phyloP scores from a whole-genome alignment of 1,284 basidiomycete genomes.

The Inonotus obliquus region DNA sequence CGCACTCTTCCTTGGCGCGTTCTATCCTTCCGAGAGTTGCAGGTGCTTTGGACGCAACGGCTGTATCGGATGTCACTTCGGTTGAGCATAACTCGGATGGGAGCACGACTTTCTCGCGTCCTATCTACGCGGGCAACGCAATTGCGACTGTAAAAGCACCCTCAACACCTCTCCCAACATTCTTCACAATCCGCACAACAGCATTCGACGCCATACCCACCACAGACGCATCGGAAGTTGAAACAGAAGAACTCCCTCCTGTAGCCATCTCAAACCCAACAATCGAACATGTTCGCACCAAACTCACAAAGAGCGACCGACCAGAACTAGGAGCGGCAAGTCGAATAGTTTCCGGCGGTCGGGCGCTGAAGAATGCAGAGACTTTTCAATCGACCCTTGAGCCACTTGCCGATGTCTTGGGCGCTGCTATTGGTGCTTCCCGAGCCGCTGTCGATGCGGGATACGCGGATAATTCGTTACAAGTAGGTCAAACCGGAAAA shows the following conservation, averaged over 20 bases:
- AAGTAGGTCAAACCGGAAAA: conserved; percentile 99
- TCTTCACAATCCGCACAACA: conserved; percentile 95
- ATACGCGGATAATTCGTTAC: conserved; percentile 96
- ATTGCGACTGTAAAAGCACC: conserved; percentile 88
- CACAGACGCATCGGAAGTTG: conserved; percentile 38
- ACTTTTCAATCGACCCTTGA: conserved; percentile 87
- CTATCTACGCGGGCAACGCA: conserved; percentile 98
- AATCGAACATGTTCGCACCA: conserved; percentile 80
- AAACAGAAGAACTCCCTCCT: conserved; percentile 64
- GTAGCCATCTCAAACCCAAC: conserved; percentile 57
- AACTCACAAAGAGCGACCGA: conserved; percentile 86
- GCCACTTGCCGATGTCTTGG: conserved; percentile 89
- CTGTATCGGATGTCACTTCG: conserved; percentile 87
- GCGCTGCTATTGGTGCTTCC: conserved; percentile 95
- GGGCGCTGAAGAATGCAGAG: conserved; percentile 93
- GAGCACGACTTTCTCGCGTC: conserved; percentile 81
- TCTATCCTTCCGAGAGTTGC: conserved; percentile 85
- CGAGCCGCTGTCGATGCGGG: conserved; percentile 98
- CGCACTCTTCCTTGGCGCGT: conserved; percentile 73
- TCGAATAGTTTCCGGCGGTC: conserved; percentile 91
- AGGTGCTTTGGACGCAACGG: conserved; percentile 79
- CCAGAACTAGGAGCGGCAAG: conserved; percentile 89
- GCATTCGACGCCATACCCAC: conserved; percentile 77
- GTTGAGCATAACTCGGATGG: conserved; percentile 73
- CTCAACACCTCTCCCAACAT: conserved; percentile 73